phyloP scores from a whole-genome alignment of 371 early-diverging fungal species.

The Mucor lusitanicus region DNA sequence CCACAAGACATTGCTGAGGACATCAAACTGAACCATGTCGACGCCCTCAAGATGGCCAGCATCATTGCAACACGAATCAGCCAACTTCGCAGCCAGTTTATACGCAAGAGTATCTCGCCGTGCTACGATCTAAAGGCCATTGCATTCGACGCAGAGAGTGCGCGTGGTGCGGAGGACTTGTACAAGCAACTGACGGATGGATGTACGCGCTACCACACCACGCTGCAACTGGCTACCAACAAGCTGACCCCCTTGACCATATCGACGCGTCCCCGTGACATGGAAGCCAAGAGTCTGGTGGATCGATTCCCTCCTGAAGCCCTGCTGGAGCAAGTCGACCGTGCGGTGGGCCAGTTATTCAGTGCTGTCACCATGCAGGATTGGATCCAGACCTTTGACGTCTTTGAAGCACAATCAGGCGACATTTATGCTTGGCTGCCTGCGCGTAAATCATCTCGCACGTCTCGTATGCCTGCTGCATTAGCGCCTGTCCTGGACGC shows the following conservation, averaged over 20 bases:
- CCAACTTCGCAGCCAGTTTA: slow-evolving; percentile 23
- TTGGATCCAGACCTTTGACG: slow-evolving; percentile 72
- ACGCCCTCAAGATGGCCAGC: slow-evolving; percentile 4
- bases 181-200: slow-evolving; percentile 34
- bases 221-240: slow-evolving; percentile 17
- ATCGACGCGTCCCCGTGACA: slow-evolving; percentile 7
- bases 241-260: slow-evolving; percentile 32
- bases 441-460: slow-evolving; percentile 49
- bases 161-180: slow-evolving; percentile 27
- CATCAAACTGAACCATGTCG: not conserved
- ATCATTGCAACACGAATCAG: slow-evolving; percentile 22
- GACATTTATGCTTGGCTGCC: slow-evolving; percentile 76
- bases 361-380: slow-evolving; percentile 67
- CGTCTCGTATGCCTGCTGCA: slow-evolving; percentile 44
- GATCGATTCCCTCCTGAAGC: slow-evolving; percentile 30
- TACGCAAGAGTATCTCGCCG: slow-evolving; percentile 33
- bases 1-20: not conserved
- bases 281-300: slow-evolving; percentile 17
- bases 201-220: slow-evolving; percentile 18
- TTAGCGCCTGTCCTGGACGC: slow-evolving; percentile 31
- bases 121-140: slow-evolving; percentile 43
- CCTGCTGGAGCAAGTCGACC: slow-evolving; percentile 42
- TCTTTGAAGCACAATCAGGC: slow-evolving; percentile 73
- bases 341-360: slow-evolving; percentile 45
- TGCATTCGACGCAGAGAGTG: slow-evolving; percentile 27